Percentiles rank a stretch among this genome's conserved stretches.
Evolutionary conservation across 78 protist genomes (phyloP).

Genomic region (Monocercomonoides exilis): DNA sequence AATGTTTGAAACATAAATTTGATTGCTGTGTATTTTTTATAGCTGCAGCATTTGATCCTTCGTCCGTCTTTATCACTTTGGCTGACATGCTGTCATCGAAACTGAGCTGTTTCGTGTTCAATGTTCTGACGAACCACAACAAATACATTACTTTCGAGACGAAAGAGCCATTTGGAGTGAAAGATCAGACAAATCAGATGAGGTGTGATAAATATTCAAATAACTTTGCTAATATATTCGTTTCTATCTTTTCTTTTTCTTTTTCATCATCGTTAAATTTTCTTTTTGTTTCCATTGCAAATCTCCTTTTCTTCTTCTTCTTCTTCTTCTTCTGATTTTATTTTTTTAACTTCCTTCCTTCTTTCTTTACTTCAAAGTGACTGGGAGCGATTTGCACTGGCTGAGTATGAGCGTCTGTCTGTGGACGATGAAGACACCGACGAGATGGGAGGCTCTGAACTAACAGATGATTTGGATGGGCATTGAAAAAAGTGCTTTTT

Average conservation of each 20-base stretch:
- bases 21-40: background rate
- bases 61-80: background rate
- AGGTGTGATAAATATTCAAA: no score
- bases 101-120: conserved; percentile 50
- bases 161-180: conserved; percentile 51
- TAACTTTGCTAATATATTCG: background rate
- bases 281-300: background rate
- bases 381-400: conserved; percentile 76
- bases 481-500: no score
- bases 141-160: conserved; percentile 71
- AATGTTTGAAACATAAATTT: background rate
- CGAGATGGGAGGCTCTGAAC: no score
- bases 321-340: background rate
- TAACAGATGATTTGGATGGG: no score
- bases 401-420: conserved; percentile 67
- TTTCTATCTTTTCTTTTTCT: background rate
- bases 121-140: conserved; percentile 62
- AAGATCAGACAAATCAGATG: background rate
- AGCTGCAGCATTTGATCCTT: background rate
- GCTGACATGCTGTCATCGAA: background rate
- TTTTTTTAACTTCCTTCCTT: background rate
- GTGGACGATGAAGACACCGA: conserved; percentile 30
- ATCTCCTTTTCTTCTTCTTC: background rate
- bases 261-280: background rate
- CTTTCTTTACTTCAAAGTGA: conserved; percentile 40